Percentiles rank a stretch among this genome's conserved stretches.
phyloP scores from a whole-genome alignment of 768 basidiomycete genomes.

The Leccinum variicolor region DNA sequence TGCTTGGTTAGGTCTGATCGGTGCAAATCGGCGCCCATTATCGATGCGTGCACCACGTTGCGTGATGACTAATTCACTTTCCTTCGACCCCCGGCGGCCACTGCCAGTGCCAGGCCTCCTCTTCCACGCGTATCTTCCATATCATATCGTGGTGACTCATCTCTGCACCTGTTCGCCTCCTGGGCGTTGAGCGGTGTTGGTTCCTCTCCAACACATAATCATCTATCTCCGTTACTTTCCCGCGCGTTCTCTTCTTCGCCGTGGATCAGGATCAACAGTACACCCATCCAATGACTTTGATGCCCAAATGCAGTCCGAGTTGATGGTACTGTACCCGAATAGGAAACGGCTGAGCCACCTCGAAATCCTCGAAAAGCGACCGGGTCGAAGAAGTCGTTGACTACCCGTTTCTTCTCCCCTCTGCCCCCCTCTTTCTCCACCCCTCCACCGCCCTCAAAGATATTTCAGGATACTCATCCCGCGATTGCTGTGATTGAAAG shows the following conservation, averaged over 20 bases:
- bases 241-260: conserved; percentile 23
- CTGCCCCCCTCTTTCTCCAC: neutral
- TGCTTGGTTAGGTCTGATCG: neutral
- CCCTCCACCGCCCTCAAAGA: conserved; percentile 3
- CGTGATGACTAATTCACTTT: conserved; percentile 18
- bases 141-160: neutral
- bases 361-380: conserved; percentile 30
- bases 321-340: conserved; percentile 7
- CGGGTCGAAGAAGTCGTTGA: conserved; percentile 24
- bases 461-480: conserved; percentile 27
- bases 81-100: conserved; percentile 22
- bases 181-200: neutral
- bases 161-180: neutral
- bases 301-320: conserved; percentile 4
- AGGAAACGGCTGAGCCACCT: conserved; percentile 12
- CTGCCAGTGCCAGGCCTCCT: conserved; percentile 1
- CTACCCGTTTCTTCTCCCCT: conserved; percentile 6
- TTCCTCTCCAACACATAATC: neutral
- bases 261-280: conserved; percentile 30
- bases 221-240: conserved; percentile 23
- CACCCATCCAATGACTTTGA: conserved; percentile 7
- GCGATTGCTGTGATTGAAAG: neutral
- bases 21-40: conserved; percentile 6
- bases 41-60: conserved; percentile 13
- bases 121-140: conserved; percentile 4